Percentiles rank a stretch among this genome's conserved stretches.
Conservation (phyloP, 140 eudicot genomes). For the Stevia rebaudiana region DNA sequence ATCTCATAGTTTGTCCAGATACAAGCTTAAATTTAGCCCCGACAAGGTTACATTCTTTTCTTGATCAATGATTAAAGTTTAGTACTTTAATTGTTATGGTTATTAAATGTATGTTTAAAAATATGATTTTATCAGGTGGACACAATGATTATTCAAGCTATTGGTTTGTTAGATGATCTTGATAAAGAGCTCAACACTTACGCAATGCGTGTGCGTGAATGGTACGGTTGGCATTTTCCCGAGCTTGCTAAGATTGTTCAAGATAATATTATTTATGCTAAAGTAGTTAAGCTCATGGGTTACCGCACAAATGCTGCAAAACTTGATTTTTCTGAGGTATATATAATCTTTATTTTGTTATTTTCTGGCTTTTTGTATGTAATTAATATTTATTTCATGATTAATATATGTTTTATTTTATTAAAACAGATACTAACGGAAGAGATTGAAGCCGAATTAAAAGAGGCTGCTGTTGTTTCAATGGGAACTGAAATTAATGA, state of each 20-base stretch:
- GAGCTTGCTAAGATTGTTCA: conserved; percentile 86
- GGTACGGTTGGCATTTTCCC: conserved; percentile 99
- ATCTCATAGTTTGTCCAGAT: conserved; percentile 90
- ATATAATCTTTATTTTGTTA: too few relatives aligned
- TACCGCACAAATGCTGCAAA: conserved; percentile 81
- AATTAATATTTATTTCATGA: too few relatives aligned
- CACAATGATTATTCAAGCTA: conserved; percentile 97
- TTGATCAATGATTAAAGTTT: neutral
- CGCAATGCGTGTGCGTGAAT: conserved; percentile 95
- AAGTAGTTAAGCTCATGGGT: conserved; percentile 77
- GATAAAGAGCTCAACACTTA: conserved; percentile 94
- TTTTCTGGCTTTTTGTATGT: too few relatives aligned
- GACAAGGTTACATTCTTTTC: conserved; percentile 52
- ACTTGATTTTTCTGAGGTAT: conserved; percentile 94
- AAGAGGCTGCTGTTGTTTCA: conserved; percentile 79
- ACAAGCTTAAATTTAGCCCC: conserved; percentile 87
- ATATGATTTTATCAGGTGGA: conserved; percentile 53
- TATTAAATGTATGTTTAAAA: neutral
- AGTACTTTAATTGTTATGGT: neutral
- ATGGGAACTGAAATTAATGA: conserved; percentile 99
- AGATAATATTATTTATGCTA: conserved; percentile 57
- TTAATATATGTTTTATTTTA: too few relatives aligned
- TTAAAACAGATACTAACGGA: conserved; percentile 66
- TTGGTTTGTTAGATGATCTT: conserved; percentile 94
- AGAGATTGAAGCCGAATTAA: conserved; percentile 71